Evolutionary conservation across 2,329 filamentous ascomycete species (phyloP).

Genomic region (Mycosphaerella arachidis): DNA sequence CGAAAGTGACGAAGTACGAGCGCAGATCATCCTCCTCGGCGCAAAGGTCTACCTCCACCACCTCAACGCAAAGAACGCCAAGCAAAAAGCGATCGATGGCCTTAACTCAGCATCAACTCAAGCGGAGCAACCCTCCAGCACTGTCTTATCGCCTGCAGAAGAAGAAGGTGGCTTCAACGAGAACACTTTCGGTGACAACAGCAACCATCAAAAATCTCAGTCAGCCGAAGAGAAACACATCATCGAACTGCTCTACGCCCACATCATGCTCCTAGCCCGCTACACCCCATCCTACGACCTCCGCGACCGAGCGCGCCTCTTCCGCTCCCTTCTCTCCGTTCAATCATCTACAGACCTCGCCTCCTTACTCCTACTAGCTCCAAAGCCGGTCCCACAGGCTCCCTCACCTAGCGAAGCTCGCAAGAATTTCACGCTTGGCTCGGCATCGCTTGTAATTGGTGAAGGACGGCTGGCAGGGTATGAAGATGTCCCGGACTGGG

Average conservation of each 20-base stretch:
- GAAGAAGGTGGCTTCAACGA: slow-evolving; percentile 26
- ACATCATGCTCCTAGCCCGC: slow-evolving; percentile 76
- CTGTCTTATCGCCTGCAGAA: slow-evolving; percentile 23
- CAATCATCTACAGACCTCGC: slow-evolving; percentile 76
- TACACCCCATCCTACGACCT: slow-evolving; percentile 96
- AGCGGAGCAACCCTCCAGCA: slow-evolving; percentile 6
- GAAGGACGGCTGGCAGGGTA: slow-evolving; percentile 65
- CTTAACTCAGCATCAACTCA: slow-evolving; percentile 10
- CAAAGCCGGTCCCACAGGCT: slow-evolving; percentile 87
- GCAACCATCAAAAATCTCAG: slow-evolving; percentile 24
- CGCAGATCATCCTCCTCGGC: slow-evolving; percentile 85
- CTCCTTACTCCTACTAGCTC: slow-evolving; percentile 82
- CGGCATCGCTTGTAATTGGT: slow-evolving; percentile 78
- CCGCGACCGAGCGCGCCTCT: slow-evolving; percentile 83
- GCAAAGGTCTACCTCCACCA: slow-evolving; percentile 97
- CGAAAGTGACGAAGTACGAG: slow-evolving; percentile 80
- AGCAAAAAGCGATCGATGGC: slow-evolving; percentile 30
- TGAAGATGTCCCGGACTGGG: slow-evolving; percentile 77
- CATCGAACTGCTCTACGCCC: slow-evolving; percentile 75
- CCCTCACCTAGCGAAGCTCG: slow-evolving; percentile 84
- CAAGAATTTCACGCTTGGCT: slow-evolving; percentile 67
- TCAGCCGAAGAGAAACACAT: slow-evolving; percentile 53
- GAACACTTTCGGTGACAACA: slow-evolving; percentile 19
- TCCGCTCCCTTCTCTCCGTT: slow-evolving; percentile 74
- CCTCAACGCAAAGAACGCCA: slow-evolving; percentile 58